phyloP scores from a whole-genome alignment of 192 early-diverging fungal genomes.

The Backusella parvicylindrica region DNA sequence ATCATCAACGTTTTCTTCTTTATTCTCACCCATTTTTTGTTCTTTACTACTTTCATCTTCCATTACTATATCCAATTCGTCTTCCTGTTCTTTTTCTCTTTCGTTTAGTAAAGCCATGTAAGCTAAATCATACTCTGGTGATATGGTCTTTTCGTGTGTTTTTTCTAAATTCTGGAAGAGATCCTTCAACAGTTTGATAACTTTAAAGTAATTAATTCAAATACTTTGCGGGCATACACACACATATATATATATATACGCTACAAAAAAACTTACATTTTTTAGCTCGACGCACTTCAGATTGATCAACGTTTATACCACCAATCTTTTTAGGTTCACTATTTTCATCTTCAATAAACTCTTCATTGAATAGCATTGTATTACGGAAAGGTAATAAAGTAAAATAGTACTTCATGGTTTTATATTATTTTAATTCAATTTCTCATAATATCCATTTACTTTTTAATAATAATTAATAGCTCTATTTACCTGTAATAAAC shows the following conservation, averaged over 20 bases:
- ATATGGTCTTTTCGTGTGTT: constrained; percentile 39
- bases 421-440: not conserved
- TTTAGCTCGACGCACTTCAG: constrained; percentile 45
- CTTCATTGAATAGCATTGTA: constrained; percentile 55
- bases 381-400: constrained; percentile 60
- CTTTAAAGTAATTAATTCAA: constrained; percentile 10
- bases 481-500: constrained; percentile 56
- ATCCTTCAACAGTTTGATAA: constrained; percentile 47
- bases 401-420: constrained; percentile 55
- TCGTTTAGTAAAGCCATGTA: constrained; percentile 50
- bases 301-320: constrained; percentile 35
- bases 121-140: constrained; percentile 54
- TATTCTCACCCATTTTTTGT: not conserved
- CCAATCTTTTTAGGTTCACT: constrained; percentile 47
- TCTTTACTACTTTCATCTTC: not conserved
- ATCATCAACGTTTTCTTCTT: not conserved
- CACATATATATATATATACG: too few species aligned
- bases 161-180: constrained; percentile 51
- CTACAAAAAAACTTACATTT: constrained; percentile 39
- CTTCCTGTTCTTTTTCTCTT: constrained; percentile 9
- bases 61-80: not conserved
- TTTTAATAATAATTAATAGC: not conserved
- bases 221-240: not conserved
- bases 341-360: constrained; percentile 35
- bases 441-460: not conserved